These are phyloP conservation scores for Aspergillus diversus DNA, from an alignment of 495 filamentous ascomycete species.

Conservation along the genomic window DNA sequence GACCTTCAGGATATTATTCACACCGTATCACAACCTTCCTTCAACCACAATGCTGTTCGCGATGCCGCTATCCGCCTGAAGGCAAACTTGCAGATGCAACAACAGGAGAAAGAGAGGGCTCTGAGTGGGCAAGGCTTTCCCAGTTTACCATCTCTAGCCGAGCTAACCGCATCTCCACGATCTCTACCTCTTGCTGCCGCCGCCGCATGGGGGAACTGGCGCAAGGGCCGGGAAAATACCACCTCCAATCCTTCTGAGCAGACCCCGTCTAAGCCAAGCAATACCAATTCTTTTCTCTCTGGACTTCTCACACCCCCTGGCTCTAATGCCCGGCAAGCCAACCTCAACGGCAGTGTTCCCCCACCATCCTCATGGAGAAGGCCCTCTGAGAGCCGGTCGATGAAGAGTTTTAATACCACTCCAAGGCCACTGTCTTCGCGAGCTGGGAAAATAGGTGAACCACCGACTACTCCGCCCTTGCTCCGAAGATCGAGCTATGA, in stretches of 20 bases:
- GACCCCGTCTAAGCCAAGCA: conserved; percentile 66
- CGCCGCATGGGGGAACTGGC: conserved; percentile 85
- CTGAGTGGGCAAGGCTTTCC: conserved; percentile 51
- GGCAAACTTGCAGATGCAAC: conserved; percentile 96
- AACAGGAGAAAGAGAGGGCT: conserved; percentile 84
- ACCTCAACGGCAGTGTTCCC: conserved; percentile 40
- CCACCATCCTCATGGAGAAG: conserved; percentile 51
- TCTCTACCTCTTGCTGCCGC: conserved; percentile 80
- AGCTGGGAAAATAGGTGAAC: conserved; percentile 41
- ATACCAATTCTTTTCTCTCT: conserved; percentile 60
- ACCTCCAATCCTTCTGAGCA: conserved; percentile 54
- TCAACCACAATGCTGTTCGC: conserved; percentile 74
- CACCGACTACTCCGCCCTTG: conserved; percentile 70
- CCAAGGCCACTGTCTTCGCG: conserved; percentile 39
- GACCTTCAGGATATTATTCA: conserved; percentile 91
- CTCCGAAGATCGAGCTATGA: conserved; percentile 71
- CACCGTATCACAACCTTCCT: conserved; percentile 71
- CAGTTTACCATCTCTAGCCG: conserved; percentile 59
- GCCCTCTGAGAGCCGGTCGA: conserved; percentile 43
- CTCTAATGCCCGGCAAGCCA: conserved; percentile 63
- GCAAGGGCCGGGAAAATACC: conserved; percentile 59
- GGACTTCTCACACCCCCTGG: conserved; percentile 84
- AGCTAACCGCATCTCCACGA: conserved; percentile 74
- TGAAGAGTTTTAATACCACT: conserved; percentile 38
- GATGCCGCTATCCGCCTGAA: conserved; percentile 92